Percentiles rank a stretch among this genome's conserved stretches.
Evolutionary conservation across 2,329 filamentous ascomycete genomes (phyloP).

Genomic region (Fusarium tuaranense): DNA sequence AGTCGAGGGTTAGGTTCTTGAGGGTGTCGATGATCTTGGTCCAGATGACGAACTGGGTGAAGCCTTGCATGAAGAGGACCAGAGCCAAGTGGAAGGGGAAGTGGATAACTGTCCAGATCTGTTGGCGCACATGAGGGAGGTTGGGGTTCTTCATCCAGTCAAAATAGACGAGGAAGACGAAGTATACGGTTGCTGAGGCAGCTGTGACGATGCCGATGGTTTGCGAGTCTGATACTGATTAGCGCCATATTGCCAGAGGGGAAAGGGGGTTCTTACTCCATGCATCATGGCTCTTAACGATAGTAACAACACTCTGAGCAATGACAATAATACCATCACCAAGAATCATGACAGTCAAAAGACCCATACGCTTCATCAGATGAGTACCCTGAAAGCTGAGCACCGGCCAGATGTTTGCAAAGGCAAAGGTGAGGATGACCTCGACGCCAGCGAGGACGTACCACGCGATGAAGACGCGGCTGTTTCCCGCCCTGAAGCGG

Average conservation of each 20-base stretch:
- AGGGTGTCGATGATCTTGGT: conserved; percentile 53
- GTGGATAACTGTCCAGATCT: conserved; percentile 68
- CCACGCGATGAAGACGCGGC: conserved; percentile 57
- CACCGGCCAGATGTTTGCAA: conserved; percentile 66
- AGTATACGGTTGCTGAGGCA: conserved; percentile 56
- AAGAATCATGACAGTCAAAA: conserved; percentile 74
- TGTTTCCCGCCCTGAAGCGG: conserved; percentile 50
- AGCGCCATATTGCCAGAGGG: neutral
- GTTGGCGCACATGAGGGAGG: conserved; percentile 67
- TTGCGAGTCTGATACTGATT: conserved; percentile 44
- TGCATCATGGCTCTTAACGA: conserved; percentile 55
- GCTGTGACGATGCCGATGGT: conserved; percentile 57
- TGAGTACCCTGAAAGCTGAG: conserved; percentile 73
- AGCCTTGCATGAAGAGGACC: conserved; percentile 72
- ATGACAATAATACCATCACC: conserved; percentile 75
- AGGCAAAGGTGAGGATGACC: conserved; percentile 60
- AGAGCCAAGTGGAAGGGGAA: conserved; percentile 74
- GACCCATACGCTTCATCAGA: conserved; percentile 71
- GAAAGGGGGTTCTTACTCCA: conserved; percentile 49
- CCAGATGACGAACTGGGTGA: conserved; percentile 67
- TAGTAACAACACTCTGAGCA: conserved; percentile 61
- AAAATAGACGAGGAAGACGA: conserved; percentile 63
- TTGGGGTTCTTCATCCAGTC: conserved; percentile 75
- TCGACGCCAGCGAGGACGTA: conserved; percentile 67
- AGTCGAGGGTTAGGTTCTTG: conserved; percentile 27